These are phyloP conservation scores for Yamadazyma ubonensis DNA, from an alignment of 805 yeast genomes.

Conservation along the genomic window DNA sequence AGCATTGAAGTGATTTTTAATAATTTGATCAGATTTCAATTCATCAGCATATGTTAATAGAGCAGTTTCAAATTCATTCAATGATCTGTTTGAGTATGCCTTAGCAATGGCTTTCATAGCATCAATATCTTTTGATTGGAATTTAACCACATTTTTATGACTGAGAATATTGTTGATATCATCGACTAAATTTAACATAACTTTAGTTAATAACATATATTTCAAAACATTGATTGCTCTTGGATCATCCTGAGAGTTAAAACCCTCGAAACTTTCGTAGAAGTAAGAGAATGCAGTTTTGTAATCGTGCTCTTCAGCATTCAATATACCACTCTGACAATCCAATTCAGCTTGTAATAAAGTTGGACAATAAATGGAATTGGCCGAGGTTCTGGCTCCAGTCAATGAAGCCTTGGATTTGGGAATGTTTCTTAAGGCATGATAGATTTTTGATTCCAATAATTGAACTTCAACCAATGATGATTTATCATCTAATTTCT, in stretches of 20 bases:
- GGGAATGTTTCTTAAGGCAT: slow-evolving; percentile 85
- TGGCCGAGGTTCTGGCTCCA: slow-evolving; percentile 96
- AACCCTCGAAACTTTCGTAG: slow-evolving; percentile 92
- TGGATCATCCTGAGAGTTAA: slow-evolving; percentile 61
- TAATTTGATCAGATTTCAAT: slow-evolving; percentile 80
- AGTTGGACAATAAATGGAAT: slow-evolving; percentile 94
- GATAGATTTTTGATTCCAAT: slow-evolving; percentile 85
- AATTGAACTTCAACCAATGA: slow-evolving; percentile 94
- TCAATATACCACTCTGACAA: slow-evolving; percentile 90
- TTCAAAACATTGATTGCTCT: slow-evolving; percentile 75
- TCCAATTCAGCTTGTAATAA: slow-evolving; percentile 90
- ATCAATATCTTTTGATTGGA: slow-evolving; percentile 82
- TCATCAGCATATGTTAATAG: slow-evolving; percentile 68
- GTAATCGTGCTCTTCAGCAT: slow-evolving; percentile 96
- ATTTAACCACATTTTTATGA: slow-evolving; percentile 67
- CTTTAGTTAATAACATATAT: slow-evolving; percentile 88
- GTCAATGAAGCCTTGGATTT: slow-evolving; percentile 91
- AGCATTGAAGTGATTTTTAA: slow-evolving; percentile 88
- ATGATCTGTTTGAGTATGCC: slow-evolving; percentile 86
- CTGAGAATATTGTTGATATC: slow-evolving; percentile 78
- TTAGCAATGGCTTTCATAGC: slow-evolving; percentile 93
- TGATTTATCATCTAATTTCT: slow-evolving; percentile 91
- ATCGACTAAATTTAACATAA: slow-evolving; percentile 84
- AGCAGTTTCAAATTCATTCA: slow-evolving; percentile 87
- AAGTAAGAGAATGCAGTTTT: slow-evolving; percentile 95